These are phyloP conservation scores for Begonia masoniana DNA, from an alignment of 306 rosid genomes.

Conservation along the genomic window DNA sequence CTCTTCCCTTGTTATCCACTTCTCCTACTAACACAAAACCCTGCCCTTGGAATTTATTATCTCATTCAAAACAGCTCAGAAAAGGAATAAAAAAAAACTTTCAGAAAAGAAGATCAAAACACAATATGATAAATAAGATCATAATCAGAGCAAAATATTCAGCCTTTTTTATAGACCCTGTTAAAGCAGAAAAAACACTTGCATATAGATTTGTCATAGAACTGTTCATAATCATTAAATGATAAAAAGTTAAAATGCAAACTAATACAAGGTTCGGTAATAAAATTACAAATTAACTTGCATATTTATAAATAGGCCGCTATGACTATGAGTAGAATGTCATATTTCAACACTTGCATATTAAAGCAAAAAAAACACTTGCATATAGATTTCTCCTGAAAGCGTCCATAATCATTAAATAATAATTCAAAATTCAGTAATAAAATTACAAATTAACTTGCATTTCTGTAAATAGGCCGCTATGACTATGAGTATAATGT, in stretches of 20 bases:
- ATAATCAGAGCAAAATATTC: no score
- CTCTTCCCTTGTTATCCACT: slow-evolving; percentile 62
- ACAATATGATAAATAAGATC: no score
- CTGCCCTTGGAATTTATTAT: slow-evolving; percentile 19
- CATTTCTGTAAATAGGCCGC: not conserved
- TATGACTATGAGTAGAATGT: no score
- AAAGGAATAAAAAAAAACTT: not conserved
- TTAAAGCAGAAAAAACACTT: not conserved
- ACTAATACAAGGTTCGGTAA: no score
- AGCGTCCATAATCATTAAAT: no score
- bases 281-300: no score
- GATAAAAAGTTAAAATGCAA: not conserved
- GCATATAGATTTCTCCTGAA: no score
- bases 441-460: not conserved
- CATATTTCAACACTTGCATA: no score
- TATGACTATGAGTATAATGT: not conserved
- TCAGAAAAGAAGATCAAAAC: not conserved
- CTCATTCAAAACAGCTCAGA: not conserved
- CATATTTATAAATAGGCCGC: no score
- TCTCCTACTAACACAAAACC: slow-evolving; percentile 72
- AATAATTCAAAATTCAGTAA: no score
- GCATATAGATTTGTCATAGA: not conserved
- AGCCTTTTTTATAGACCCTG: no score
- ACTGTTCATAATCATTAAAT: not conserved
- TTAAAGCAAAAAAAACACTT: no score